Conservation (phyloP, 176 grass and related monocot species). For the Oryza brachyantha region DNA sequence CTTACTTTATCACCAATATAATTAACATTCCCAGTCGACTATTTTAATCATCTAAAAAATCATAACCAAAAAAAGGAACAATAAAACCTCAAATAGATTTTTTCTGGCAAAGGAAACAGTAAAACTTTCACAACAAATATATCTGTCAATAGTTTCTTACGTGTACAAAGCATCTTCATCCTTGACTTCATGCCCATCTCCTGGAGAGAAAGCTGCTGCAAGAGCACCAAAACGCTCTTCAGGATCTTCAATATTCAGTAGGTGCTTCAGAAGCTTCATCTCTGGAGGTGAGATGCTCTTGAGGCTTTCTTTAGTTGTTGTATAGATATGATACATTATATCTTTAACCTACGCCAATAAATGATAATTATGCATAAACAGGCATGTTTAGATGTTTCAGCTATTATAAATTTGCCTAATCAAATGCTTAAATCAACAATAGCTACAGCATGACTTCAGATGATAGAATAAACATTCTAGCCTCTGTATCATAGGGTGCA, state of each 20-base stretch:
- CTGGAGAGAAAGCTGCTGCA: constrained; percentile 75
- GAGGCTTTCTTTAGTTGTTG: constrained; percentile 66
- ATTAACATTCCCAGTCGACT: neutral
- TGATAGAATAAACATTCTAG: neutral
- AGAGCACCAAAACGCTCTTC: constrained; percentile 73
- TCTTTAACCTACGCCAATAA: constrained; percentile 61
- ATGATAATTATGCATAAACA: constrained; percentile 18
- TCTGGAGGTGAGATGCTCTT: constrained; percentile 81
- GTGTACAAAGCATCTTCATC: constrained; percentile 65
- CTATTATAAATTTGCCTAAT: neutral
- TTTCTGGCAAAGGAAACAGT: neutral
- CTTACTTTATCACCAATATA: neutral
- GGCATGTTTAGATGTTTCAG: neutral
- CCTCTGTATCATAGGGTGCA: too few relatives aligned
- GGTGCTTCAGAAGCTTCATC: constrained; percentile 85
- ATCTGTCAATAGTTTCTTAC: constrained; percentile 50
- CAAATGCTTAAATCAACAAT: constrained; percentile 14
- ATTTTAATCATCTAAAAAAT: constrained; percentile 4
- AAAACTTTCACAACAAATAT: constrained; percentile 3
- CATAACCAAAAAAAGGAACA: neutral
- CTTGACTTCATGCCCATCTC: constrained; percentile 59
- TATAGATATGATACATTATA: constrained; percentile 90
- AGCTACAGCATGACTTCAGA: neutral
- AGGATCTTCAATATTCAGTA: constrained; percentile 93
- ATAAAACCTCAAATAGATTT: neutral